Base-by-base conservation (phyloP, 257 asterid genomes). In the Primulina huaijiensis region DNA sequence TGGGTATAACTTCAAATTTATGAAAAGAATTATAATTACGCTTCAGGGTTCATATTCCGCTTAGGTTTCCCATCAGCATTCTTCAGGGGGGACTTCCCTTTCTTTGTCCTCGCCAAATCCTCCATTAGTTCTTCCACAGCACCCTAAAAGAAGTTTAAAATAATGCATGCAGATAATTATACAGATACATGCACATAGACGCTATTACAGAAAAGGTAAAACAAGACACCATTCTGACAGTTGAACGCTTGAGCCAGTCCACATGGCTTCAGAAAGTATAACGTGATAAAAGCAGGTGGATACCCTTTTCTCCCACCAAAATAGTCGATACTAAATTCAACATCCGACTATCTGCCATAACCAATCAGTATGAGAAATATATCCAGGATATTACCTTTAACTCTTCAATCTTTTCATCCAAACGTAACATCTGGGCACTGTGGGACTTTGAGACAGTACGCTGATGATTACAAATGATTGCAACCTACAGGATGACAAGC, bases 381-480 rank as follows among this genome's bases (percentile, higher is more conserved):
- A 60, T 27, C 40, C 60, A 25, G 17, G 34, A 27, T 27, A 74
- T 73, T 81, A 94, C 99, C 97, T 88, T 91, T 23, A 84, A 73
- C 76, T 91, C 99, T 9, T 88, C 90, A 72, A 94, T 89, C 86
- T 91, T 94, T 72, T 86, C 95, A 78, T 91, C 52, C 90, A 94
- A 77, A 60, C 87, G 87, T 14, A 68, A 46, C 89, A 91, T 94
- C 80, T 91, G 99, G 64, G 91, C 82, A 60, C 84, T 77, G 79
- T 94, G 99, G 69, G 95, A 65, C 86, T 94, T 94, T 12, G 97
- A 91, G 52, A 81, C 99, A 17, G 89, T 75, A 64, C 97, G 96
- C 72, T 94, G 97, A 79, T 94, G 99, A 82, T 94, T 94, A 82
- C 99, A 94, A 79, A 94, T 89, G 72, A 91, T 86, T 67, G 99